phyloP scores from a whole-genome alignment of 1,284 basidiomycete species.

The Gyrodon tennesseensis region DNA sequence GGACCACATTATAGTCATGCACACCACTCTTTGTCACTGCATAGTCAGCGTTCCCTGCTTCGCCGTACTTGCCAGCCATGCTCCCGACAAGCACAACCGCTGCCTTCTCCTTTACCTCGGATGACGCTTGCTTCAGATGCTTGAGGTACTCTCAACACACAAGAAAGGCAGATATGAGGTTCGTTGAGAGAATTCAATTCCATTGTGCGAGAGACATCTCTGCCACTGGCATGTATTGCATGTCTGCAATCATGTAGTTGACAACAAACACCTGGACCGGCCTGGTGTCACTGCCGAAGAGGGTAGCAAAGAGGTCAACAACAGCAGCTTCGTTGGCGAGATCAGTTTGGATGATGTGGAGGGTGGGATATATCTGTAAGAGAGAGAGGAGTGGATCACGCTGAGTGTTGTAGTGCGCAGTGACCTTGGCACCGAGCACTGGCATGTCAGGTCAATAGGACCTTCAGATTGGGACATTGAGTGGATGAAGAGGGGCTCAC shows the following conservation, averaged over 20 bases:
- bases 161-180: constrained; percentile 68
- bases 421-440: constrained; percentile 70
- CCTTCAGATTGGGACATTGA: background rate
- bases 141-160: constrained; percentile 62
- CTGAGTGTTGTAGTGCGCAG: constrained; percentile 70
- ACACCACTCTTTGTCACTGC: constrained; percentile 59
- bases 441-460: constrained; percentile 5
- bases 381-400: constrained; percentile 51
- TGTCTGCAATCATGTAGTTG: constrained; percentile 63
- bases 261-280: constrained; percentile 59
- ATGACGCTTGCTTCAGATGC: constrained; percentile 48
- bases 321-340: constrained; percentile 59
- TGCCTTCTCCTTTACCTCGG: constrained; percentile 52
- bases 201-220: constrained; percentile 67
- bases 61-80: constrained; percentile 70
- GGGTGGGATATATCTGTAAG: constrained; percentile 42
- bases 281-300: constrained; percentile 39
- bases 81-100: constrained; percentile 68
- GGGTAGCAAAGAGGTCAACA: constrained; percentile 45
- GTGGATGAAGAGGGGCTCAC: constrained; percentile 41
- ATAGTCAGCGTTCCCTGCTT: constrained; percentile 65
- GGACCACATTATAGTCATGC: constrained; percentile 26
- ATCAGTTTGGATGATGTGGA: constrained; percentile 56
- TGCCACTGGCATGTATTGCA: constrained; percentile 51
- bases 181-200: constrained; percentile 61